Base-by-base conservation (phyloP, 2,329 filamentous ascomycete species). In the Talaromyces sp. region DNA sequence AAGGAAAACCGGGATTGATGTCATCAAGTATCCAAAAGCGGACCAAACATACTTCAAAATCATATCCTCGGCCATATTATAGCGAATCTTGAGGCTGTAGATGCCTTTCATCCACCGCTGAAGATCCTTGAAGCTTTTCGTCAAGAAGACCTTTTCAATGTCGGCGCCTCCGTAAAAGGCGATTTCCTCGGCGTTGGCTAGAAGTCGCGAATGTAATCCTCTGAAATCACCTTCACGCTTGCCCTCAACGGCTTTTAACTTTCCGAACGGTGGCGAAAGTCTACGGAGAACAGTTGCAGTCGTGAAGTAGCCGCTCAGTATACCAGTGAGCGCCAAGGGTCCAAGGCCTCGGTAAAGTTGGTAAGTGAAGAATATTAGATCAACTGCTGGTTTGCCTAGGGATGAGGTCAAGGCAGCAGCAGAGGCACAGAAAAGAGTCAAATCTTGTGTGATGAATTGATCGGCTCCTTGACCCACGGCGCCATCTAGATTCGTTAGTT, bases 41-140 rank as follows among this genome's bases (percentile, higher is more conserved):
- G 93, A 98, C 95, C 95, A 99, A 69, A 92, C 95, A 76, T 99
- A 99, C 77, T 99, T 99, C 66, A 99, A 82, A 58, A 99, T 92
- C 73, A 99, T 97, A 76, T 99, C 95, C 75, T 99, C 95, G 0
- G 99, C 87, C 82, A 99, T 99, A 76, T 98, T 99, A 82, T 99
- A 99, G 17, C 93, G 89, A 69, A 99, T 97, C 79, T 97, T 97
- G 69, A 98, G 88, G 77, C 93, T 93, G 79, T 99, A 99, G 69
- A 99, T 97, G 52, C 92, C 90, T 76, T 99, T 95, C 94, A 99
- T 98, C 91, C 93, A 97, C 68, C 87, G 89, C 78, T 95, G 95
- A 33, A 99, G 83, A 56, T 94, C 95, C 76, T 90, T 92, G 82
- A 97, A 99, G 71, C 96, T 93, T 73, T 88, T 90, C 73, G 96